A percentile compares a stretch with the other conserved stretches of the same genome.
These are phyloP conservation scores for Yamadazyma takamatsuzukensis DNA, from an alignment of 805 yeast species.

Conservation along the genomic window DNA sequence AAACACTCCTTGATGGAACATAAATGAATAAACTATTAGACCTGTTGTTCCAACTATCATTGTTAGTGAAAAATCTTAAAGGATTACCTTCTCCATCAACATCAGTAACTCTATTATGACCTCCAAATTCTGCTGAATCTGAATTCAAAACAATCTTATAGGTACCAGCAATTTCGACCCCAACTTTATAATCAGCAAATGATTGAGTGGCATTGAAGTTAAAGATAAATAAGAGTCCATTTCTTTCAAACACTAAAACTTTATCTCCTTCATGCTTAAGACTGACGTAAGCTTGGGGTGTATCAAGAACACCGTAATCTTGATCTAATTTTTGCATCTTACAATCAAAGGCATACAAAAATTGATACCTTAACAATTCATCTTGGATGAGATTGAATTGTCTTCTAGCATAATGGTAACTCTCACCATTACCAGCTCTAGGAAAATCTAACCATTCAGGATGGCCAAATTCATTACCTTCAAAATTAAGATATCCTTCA, in stretches of 20 bases:
- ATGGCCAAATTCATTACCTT: conserved; percentile 98
- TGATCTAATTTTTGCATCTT: conserved; percentile 79
- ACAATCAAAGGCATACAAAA: conserved; percentile 74
- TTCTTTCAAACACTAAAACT: conserved; percentile 84
- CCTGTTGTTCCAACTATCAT: conserved; percentile 78
- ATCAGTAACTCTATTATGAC: conserved; percentile 62
- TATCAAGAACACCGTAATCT: conserved; percentile 65
- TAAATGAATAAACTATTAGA: conserved; percentile 72
- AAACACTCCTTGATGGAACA: conserved; percentile 67
- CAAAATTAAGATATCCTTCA: conserved; percentile 92
- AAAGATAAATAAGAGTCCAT: conserved; percentile 78
- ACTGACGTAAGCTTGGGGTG: conserved; percentile 76
- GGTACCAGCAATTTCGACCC: conserved; percentile 77
- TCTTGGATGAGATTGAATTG: conserved; percentile 89
- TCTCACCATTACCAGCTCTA: conserved; percentile 78
- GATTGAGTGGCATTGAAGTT: conserved; percentile 87
- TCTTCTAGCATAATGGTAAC: conserved; percentile 91
- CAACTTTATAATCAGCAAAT: conserved; percentile 82
- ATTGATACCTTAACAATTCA: conserved; percentile 72
- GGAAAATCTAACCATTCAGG: conserved; percentile 99
- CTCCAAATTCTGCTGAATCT: conserved; percentile 72
- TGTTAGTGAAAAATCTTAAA: conserved; percentile 63
- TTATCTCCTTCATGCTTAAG: conserved; percentile 87
- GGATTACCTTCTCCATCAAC: conserved; percentile 38
- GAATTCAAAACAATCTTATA: conserved; percentile 74